Evolutionary conservation across 2,329 filamentous ascomycete species (phyloP).

Genomic region (Arthrobotrys entomopaga): DNA sequence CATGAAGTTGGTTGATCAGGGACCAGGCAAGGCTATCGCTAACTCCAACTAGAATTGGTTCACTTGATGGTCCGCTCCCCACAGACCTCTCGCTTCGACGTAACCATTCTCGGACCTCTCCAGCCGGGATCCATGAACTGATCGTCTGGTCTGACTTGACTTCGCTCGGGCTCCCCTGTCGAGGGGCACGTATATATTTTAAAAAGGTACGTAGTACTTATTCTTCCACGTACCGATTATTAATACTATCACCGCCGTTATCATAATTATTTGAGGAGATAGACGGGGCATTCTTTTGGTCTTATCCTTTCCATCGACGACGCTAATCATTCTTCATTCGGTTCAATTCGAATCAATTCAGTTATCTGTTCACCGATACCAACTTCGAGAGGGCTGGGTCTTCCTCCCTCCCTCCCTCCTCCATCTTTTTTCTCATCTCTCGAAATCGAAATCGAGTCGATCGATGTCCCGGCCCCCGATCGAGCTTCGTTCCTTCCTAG

Average conservation of each 20-base stretch:
- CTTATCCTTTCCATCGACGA: neutral
- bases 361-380: neutral
- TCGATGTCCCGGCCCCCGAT: neutral
- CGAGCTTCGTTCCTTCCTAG: constrained; percentile 8
- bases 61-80: constrained; percentile 1
- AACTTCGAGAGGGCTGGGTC: neutral
- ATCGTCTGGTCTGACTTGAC: neutral
- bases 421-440: constrained; percentile 2
- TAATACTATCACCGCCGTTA: constrained; percentile 1
- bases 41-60: constrained; percentile 8
- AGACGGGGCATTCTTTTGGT: neutral
- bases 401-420: neutral
- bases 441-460: neutral
- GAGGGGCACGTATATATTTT: neutral
- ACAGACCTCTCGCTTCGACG: constrained; percentile 26
- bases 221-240: constrained; percentile 3
- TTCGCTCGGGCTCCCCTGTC: neutral
- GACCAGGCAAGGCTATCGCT: constrained; percentile 11
- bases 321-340: neutral
- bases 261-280: neutral
- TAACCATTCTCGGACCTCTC: constrained; percentile 7
- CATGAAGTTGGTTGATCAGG: neutral
- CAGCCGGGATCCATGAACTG: constrained; percentile 8
- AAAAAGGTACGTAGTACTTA: no score
- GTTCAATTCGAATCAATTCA: neutral